These are phyloP conservation scores for Quercus agrifolia DNA, from an alignment of 306 rosid genomes.

Conservation along the genomic window DNA sequence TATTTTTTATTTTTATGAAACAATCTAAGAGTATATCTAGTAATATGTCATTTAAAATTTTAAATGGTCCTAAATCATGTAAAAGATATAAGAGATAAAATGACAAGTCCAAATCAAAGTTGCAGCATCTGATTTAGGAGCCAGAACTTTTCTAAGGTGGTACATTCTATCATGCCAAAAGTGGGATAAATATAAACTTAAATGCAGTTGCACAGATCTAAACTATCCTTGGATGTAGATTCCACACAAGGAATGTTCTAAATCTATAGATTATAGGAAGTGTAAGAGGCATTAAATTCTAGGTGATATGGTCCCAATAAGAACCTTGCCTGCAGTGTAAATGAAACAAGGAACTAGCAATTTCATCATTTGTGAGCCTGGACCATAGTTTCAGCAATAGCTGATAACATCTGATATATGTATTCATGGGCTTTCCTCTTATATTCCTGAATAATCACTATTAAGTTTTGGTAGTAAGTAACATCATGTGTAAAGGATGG, in stretches of 20 bases:
- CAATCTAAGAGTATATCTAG: no score
- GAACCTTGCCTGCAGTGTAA: no score
- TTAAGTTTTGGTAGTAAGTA: neutral
- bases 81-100: neutral
- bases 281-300: no score
- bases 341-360: neutral
- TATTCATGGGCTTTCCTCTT: neutral
- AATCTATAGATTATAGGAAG: no score
- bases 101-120: neutral
- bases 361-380: neutral
- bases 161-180: neutral
- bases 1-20: no score
- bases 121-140: neutral
- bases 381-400: neutral
- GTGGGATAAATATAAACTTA: neutral
- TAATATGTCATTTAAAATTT: no score
- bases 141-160: neutral
- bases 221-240: no score
- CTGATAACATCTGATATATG: neutral
- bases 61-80: no score
- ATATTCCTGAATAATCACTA: neutral
- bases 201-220: neutral
- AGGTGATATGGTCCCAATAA: no score
- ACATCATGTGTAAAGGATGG: neutral
- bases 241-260: no score